Evolutionary conservation across 2,329 filamentous ascomycete genomes (phyloP), one percentile per base, ranked within the genome.

Genomic region (Zasmidium cellare): DNA sequence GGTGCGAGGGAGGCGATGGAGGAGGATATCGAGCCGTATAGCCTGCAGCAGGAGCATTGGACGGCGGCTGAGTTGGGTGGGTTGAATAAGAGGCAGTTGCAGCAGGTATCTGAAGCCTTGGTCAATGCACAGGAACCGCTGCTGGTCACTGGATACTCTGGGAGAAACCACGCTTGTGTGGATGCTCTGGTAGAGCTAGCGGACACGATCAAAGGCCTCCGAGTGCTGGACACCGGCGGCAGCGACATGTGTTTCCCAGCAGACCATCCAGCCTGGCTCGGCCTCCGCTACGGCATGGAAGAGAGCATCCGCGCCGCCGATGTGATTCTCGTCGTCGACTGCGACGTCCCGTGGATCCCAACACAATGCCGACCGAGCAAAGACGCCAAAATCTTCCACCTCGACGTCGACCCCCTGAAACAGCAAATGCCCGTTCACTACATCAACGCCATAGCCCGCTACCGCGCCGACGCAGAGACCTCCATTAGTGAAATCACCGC

Each of bases 331-430:
- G 87, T 96, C 2, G 71, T 96, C 22, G 89, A 97, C 73, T 96
- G 91, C 63, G 92, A 97, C 69, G 91, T 96, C 0, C 92, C 92
- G 0, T 97, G 92, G 91, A 92, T 97, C 55, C 87, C 88, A n/a
- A 94, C 91, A 0, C 85, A 86, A 60, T 87, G 83, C 74, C 80
- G 81, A 47, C 87, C 87, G 0, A 79, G 77, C 2, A 72, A 77
- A 1, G 74, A 77, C 6, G 82, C 85, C 1, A 84, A 80, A 58
- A 83, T 89, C 61, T 81, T 84, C 57, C 87, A 89, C 65, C 77
- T 89, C 51, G 87, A 89, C 64, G 78, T 84, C 35, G 87, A 89
- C 61, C 85, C 87, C 1, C 74, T 89, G 20, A 89, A 89, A 60
- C 80, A 84, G 60, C 80, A 84, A 61, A 84, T 85, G 75, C 80